phyloP scores from a whole-genome alignment of 257 asterid genomes.

The Nicotiana otophora region DNA sequence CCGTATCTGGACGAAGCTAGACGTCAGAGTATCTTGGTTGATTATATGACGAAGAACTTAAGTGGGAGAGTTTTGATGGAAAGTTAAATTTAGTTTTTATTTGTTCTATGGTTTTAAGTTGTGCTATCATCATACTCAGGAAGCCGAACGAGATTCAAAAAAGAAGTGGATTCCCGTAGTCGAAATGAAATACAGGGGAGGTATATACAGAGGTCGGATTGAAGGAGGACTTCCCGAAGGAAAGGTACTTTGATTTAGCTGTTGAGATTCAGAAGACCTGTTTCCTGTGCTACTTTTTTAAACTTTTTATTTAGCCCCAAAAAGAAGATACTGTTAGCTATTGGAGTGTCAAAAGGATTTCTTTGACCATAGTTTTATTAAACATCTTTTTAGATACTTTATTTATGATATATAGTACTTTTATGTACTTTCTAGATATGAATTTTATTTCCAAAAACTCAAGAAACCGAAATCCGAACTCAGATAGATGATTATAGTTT shows the following conservation, averaged over 20 bases:
- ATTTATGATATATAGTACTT: not conserved
- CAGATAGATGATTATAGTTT: not conserved
- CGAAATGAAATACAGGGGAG: slow-evolving; percentile 87
- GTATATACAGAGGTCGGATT: slow-evolving; percentile 71
- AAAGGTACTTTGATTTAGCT: slow-evolving; percentile 52
- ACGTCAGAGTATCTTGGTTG: not conserved
- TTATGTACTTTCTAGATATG: not conserved
- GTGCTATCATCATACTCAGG: slow-evolving; percentile 37
- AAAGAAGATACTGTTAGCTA: not conserved
- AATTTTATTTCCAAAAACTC: not conserved
- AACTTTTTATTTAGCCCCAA: not conserved
- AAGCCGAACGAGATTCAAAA: slow-evolving; percentile 83
- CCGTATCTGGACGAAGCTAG: not conserved
- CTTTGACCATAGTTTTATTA: not conserved
- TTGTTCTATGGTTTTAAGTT: not conserved
- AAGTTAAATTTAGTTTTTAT: not conserved
- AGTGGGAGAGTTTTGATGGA: not conserved
- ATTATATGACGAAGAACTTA: not conserved
- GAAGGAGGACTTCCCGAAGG: slow-evolving; percentile 99
- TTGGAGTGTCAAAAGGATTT: not conserved
- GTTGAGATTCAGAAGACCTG: not conserved
- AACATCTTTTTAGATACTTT: slow-evolving; percentile 2
- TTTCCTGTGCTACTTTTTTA: slow-evolving; percentile 9
- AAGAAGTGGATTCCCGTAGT: slow-evolving; percentile 82
- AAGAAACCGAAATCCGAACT: not conserved